Conservation (phyloP, 2,329 filamentous ascomycete species). For the Xylogone sp. region DNA sequence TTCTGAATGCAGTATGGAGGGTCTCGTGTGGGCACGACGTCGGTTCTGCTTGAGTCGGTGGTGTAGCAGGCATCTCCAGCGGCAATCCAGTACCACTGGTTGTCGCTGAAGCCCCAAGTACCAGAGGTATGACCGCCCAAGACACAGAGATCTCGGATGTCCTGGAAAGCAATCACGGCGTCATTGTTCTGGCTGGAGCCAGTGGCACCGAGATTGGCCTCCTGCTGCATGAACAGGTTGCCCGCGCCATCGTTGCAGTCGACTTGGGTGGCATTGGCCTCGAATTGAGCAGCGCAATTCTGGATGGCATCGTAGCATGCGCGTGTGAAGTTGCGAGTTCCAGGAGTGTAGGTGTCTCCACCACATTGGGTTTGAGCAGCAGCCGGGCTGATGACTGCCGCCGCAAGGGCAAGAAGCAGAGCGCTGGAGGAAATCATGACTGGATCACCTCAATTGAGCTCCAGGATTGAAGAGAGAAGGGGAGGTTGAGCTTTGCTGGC, state of each 20-base stretch:
- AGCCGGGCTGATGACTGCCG: not conserved
- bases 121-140: not conserved
- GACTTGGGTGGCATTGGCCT: not conserved
- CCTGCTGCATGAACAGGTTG: not conserved
- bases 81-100: constrained; percentile 1
- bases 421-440: not conserved
- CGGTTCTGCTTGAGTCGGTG: not conserved
- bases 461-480: too few species aligned
- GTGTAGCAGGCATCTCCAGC: not conserved
- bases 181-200: not conserved
- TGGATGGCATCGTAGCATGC: not conserved
- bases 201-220: not conserved
- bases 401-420: not conserved
- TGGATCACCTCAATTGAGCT: too few species aligned
- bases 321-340: not conserved
- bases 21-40: constrained; percentile 8
- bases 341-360: not conserved
- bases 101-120: not conserved
- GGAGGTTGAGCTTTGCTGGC: too few species aligned
- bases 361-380: not conserved
- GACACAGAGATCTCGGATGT: not conserved
- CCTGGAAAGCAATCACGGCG: not conserved
- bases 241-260: not conserved
- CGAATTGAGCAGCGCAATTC: not conserved
- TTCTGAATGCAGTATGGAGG: constrained; percentile 39